These are phyloP conservation scores for Gamarada debralockiae DNA, from an alignment of 495 filamentous ascomycete genomes.

Conservation along the genomic window DNA sequence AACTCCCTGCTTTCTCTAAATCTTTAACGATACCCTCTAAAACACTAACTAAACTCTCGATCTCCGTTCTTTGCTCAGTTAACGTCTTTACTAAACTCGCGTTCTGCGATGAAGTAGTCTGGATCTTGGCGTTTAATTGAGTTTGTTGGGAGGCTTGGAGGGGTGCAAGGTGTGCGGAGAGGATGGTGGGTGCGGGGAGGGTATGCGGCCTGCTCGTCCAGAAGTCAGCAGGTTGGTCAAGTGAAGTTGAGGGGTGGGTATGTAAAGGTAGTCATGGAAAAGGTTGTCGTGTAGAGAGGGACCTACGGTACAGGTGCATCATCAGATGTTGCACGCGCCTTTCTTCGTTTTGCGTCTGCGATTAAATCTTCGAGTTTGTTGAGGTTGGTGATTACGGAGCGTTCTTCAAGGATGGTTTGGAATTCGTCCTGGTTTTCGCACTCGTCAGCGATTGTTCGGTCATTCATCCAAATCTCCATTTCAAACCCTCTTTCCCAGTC, in stretches of 20 bases:
- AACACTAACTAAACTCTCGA: constrained; percentile 69
- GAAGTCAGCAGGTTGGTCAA: too few relatives aligned
- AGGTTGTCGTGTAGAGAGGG: too few relatives aligned
- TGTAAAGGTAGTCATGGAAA: too few relatives aligned
- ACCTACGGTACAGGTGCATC: background rate
- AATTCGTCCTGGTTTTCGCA: constrained; percentile 67
- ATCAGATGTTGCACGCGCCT: constrained; percentile 26
- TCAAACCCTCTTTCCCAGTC: background rate
- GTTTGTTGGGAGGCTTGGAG: constrained; percentile 58
- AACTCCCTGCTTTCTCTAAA: constrained; percentile 39
- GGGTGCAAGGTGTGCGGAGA: constrained; percentile 67
- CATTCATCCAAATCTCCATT: background rate
- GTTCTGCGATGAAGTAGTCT: constrained; percentile 62
- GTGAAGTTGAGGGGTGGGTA: too few relatives aligned
- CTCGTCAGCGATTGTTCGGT: constrained; percentile 2
- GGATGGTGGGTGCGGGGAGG: constrained; percentile 62
- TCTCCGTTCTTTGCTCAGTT: constrained; percentile 65
- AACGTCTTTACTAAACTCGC: constrained; percentile 56
- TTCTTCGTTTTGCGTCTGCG: constrained; percentile 58
- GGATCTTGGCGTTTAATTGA: constrained; percentile 56
- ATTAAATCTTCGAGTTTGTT: constrained; percentile 82
- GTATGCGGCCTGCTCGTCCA: constrained; percentile 58
- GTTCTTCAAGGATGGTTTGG: constrained; percentile 65
- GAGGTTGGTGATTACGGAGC: constrained; percentile 67
- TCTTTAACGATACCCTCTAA: constrained; percentile 62